Evolutionary conservation across 495 filamentous ascomycete species (phyloP).

Genomic region (Aspergillus heteromorphus): DNA sequence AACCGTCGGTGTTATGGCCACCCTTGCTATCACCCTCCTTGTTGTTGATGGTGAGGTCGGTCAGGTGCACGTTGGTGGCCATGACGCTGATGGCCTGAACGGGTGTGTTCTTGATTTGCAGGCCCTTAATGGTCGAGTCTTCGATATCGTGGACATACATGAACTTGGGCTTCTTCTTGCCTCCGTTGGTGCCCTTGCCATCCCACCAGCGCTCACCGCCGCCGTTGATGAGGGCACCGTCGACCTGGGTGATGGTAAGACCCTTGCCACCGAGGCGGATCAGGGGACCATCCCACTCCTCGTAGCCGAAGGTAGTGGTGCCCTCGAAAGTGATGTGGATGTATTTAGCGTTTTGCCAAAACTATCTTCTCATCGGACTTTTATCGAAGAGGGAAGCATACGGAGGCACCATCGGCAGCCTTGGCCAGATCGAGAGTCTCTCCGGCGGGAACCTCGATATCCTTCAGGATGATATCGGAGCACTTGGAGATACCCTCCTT

Average conservation of each 20-base stretch:
- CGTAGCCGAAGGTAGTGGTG: conserved; percentile 48
- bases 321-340: conserved; percentile 47
- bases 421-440: conserved; percentile 46
- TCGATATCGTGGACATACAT: conserved; percentile 41
- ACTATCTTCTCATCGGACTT: too few species aligned
- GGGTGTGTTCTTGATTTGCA: conserved; percentile 53
- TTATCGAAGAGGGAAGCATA: conserved; percentile 35
- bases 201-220: conserved; percentile 45
- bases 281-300: conserved; percentile 48
- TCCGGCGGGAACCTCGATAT: conserved; percentile 46
- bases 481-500: conserved; percentile 43
- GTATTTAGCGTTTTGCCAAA: neutral
- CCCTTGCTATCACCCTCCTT: conserved; percentile 46
- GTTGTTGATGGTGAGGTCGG: conserved; percentile 55
- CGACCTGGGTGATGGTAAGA: conserved; percentile 40
- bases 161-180: conserved; percentile 48
- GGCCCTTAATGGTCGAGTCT: conserved; percentile 34
- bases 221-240: conserved; percentile 36
- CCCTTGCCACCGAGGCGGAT: conserved; percentile 41
- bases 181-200: conserved; percentile 39
- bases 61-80: conserved; percentile 43
- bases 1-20: conserved; percentile 62
- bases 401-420: conserved; percentile 38
- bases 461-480: conserved; percentile 42
- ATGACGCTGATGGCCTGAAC: conserved; percentile 60